Percentiles rank a stretch among this genome's conserved stretches.
These are phyloP conservation scores for Solanum pimpinellifolium DNA, from an alignment of 257 asterid genomes.

Conservation along the genomic window DNA sequence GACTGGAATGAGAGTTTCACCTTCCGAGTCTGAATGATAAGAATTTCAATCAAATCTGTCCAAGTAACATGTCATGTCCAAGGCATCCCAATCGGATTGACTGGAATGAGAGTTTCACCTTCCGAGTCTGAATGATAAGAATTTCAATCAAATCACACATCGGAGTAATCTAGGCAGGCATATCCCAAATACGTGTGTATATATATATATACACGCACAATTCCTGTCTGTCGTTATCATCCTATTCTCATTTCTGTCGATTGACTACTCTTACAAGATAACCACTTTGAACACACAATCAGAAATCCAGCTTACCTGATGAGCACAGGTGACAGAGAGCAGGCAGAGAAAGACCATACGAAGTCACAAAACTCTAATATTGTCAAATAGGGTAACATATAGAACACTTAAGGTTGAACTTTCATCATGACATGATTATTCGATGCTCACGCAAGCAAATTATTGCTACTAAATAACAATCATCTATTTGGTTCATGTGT, in stretches of 20 bases:
- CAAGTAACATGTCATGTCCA: too few relatives aligned
- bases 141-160: too few relatives aligned
- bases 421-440: neutral
- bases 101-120: too few relatives aligned
- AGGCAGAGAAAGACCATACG: neutral
- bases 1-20: too few relatives aligned
- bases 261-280: neutral
- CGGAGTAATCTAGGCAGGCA: neutral
- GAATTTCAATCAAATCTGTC: too few relatives aligned
- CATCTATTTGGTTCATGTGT: neutral
- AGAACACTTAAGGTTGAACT: neutral
- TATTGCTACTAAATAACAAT: neutral
- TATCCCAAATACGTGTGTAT: neutral
- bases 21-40: too few relatives aligned
- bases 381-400: neutral
- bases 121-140: too few relatives aligned
- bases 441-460: accelerated
- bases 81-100: too few relatives aligned
- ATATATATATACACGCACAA: neutral
- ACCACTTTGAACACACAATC: neutral
- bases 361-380: neutral
- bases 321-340: neutral
- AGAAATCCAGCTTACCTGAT: neutral
- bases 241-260: neutral
- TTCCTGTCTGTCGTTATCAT: neutral